A percentile compares a stretch with the other conserved stretches of the same genome.
Evolutionary conservation across 495 filamentous ascomycete genomes (phyloP).

Genomic region (Paragyromitra xinjiangensis): DNA sequence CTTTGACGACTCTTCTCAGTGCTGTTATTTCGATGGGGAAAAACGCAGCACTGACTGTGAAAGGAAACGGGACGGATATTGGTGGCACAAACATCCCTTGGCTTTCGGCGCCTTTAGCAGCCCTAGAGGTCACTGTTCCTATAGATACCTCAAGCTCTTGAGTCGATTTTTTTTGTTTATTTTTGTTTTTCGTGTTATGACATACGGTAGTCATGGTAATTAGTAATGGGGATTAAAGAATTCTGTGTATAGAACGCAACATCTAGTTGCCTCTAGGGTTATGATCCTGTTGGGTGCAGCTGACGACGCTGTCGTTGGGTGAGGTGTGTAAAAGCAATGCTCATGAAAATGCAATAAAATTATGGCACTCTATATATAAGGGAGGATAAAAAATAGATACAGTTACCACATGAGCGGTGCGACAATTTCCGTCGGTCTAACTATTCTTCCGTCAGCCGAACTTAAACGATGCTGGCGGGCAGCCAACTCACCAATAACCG

Average conservation of each 20-base stretch:
- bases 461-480: not conserved
- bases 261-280: not conserved
- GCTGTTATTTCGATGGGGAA: not conserved
- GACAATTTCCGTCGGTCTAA: not conserved
- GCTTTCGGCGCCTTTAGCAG: constrained; percentile 48
- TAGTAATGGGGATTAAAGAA: constrained; percentile 19
- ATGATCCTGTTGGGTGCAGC: not conserved
- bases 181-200: constrained; percentile 8
- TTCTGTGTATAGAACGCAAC: constrained; percentile 14
- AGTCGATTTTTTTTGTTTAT: not conserved
- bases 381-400: not conserved
- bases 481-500: not conserved
- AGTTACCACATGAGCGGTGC: not conserved
- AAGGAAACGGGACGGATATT: constrained; percentile 52
- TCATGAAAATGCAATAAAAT: not conserved
- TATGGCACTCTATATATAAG: not conserved
- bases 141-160: constrained; percentile 12
- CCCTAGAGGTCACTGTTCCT: constrained; percentile 46
- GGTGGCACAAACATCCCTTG: constrained; percentile 49
- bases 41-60: constrained; percentile 36
- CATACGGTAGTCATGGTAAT: constrained; percentile 16
- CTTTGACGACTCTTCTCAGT: constrained; percentile 15
- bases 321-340: not conserved
- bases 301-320: not conserved
- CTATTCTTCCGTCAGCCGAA: not conserved